phyloP scores from a whole-genome alignment of 129 eudicot genomes.

The Ambrosia trifida region DNA sequence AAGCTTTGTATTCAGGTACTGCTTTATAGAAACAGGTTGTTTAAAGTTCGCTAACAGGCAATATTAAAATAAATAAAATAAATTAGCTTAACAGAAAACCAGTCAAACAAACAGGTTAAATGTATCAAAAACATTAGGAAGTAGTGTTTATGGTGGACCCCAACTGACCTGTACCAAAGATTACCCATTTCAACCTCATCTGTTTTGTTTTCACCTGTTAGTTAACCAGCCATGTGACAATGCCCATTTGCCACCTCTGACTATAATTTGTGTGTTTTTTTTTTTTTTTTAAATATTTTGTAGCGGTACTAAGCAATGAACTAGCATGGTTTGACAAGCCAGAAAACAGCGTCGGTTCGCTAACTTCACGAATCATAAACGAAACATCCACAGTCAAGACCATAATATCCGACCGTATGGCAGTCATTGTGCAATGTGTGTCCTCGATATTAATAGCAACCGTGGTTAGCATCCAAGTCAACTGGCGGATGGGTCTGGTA shows the following conservation, averaged over 20 bases:
- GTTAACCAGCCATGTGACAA: neutral
- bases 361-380: conserved; percentile 59
- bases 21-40: neutral
- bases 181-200: neutral
- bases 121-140: neutral
- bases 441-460: conserved; percentile 84
- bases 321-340: conserved; percentile 76
- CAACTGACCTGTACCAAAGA: neutral
- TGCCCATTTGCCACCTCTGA: conserved; percentile 1
- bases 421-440: conserved; percentile 83
- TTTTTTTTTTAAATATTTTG: too few relatives aligned
- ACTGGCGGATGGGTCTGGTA: conserved; percentile 87
- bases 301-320: conserved; percentile 69
- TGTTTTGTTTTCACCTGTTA: conserved; percentile 1
- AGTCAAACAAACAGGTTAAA: neutral
- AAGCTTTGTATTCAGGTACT: conserved; percentile 74
- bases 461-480: conserved; percentile 57
- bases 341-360: conserved; percentile 66
- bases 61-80: neutral
- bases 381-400: conserved; percentile 83
- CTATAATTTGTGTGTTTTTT: conserved; percentile 1
- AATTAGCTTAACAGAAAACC: neutral
- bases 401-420: conserved; percentile 77
- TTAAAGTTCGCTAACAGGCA: neutral
- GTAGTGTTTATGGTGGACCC: neutral